phyloP scores from a whole-genome alignment of 768 basidiomycete genomes.

The Lentinula raphanica region DNA sequence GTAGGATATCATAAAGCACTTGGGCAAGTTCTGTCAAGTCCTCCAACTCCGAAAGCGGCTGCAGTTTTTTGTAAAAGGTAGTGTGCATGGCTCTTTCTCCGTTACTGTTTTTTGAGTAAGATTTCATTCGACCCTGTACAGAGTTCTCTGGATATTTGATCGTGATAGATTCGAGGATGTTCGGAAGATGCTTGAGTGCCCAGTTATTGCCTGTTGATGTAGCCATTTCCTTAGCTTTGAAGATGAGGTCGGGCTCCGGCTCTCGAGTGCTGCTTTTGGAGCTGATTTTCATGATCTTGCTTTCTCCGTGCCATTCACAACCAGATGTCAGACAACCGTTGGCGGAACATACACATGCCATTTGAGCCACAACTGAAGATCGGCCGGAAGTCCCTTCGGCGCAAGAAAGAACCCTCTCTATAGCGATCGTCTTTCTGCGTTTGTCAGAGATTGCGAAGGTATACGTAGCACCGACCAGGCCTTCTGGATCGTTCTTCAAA shows the following conservation, averaged over 20 bases:
- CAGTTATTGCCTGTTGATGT: neutral
- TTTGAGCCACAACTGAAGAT: neutral
- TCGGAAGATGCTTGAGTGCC: slow-evolving; percentile 2
- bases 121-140: neutral
- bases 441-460: neutral
- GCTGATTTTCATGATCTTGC: slow-evolving; percentile 1
- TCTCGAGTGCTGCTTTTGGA: neutral
- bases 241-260: neutral
- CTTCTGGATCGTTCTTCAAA: neutral
- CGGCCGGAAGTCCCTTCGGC: neutral
- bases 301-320: neutral
- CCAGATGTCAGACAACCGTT: neutral
- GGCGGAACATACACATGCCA: neutral
- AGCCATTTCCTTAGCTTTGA: neutral
- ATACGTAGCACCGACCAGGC: neutral
- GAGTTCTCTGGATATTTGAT: neutral
- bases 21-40: neutral
- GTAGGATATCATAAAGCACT: neutral
- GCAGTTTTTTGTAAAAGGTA: neutral
- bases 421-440: neutral
- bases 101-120: neutral
- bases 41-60: neutral
- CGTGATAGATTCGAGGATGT: neutral
- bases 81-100: slow-evolving; percentile 1
- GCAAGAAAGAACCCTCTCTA: neutral